Evolutionary conservation across 352 stramenopile species (phyloP).

Genomic region (Globisporangium spiculum): DNA sequence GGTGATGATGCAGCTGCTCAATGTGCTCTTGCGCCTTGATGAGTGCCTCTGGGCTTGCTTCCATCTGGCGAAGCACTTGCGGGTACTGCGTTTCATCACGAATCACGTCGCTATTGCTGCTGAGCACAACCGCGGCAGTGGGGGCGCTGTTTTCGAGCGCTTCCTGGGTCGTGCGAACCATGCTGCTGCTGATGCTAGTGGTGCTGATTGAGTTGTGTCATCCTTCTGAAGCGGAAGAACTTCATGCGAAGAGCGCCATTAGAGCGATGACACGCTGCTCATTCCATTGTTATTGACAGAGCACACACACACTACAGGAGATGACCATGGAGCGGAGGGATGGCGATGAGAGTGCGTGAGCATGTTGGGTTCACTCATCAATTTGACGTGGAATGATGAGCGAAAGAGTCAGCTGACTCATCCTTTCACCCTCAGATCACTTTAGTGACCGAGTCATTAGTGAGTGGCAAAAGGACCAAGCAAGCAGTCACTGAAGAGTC

Average conservation of each 20-base stretch:
- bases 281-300: background rate
- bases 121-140: constrained; percentile 3
- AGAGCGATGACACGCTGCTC: background rate
- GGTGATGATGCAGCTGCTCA: background rate
- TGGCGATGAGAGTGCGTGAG: background rate
- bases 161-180: constrained; percentile 10
- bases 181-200: background rate
- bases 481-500: background rate
- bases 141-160: constrained; percentile 8
- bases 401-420: background rate
- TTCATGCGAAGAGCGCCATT: background rate
- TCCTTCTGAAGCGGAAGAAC: background rate
- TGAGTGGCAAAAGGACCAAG: background rate
- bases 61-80: constrained; percentile 4
- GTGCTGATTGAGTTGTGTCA: background rate
- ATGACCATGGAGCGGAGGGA: background rate
- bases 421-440: background rate
- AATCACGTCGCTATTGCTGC: background rate
- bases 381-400: background rate
- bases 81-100: background rate
- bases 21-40: constrained; percentile 36
- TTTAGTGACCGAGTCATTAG: background rate
- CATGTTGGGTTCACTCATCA: background rate
- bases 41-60: constrained; percentile 6
- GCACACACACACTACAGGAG: background rate